A percentile compares a stretch with the other conserved stretches of the same genome.
phyloP scores from a whole-genome alignment of 768 basidiomycete genomes.

The Xerocomellus intermedius region DNA sequence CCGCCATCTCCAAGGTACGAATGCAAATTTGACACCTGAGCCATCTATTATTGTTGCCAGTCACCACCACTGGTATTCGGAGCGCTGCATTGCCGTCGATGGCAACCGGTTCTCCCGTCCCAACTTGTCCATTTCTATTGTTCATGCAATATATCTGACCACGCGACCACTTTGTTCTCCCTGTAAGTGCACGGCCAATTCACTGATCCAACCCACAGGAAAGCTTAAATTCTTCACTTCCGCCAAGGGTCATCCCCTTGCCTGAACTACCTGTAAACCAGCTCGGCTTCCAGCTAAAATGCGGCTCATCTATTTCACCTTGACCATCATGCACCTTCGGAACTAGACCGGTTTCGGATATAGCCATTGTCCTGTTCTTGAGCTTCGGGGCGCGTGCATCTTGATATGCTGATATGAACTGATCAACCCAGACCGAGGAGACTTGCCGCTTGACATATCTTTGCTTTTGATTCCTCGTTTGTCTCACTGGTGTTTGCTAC shows the following conservation, averaged over 20 bases:
- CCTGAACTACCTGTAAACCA: conserved; percentile 10
- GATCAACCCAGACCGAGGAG: conserved; percentile 4
- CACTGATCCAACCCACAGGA: conserved; percentile 2
- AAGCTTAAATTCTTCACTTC: conserved; percentile 20
- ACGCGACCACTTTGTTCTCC: conserved; percentile 3
- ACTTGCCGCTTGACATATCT: conserved; percentile 19
- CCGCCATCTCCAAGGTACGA: conserved; percentile 30
- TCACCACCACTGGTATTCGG: neutral
- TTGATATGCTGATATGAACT: conserved; percentile 20
- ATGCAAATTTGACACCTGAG: conserved; percentile 17
- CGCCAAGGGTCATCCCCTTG: conserved; percentile 11
- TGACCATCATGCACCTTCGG: conserved; percentile 19
- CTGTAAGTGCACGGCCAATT: conserved; percentile 13
- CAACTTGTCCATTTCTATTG: conserved; percentile 27
- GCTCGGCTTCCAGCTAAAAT: neutral
- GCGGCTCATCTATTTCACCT: conserved; percentile 12
- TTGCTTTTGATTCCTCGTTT: conserved; percentile 9
- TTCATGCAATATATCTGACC: conserved; percentile 19
- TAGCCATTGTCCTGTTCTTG: conserved; percentile 31
- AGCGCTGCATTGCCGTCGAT: neutral
- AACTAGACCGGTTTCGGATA: conserved; percentile 39
- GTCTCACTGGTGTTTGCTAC: conserved; percentile 26
- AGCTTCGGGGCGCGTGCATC: conserved; percentile 16
- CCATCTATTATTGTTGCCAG: conserved; percentile 22
- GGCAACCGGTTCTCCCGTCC: conserved; percentile 16